Evolutionary conservation across 108 stramenopile genomes (phyloP), one percentile per base, ranked within the genome.

Genomic region (Skeletonema menzelii): DNA sequence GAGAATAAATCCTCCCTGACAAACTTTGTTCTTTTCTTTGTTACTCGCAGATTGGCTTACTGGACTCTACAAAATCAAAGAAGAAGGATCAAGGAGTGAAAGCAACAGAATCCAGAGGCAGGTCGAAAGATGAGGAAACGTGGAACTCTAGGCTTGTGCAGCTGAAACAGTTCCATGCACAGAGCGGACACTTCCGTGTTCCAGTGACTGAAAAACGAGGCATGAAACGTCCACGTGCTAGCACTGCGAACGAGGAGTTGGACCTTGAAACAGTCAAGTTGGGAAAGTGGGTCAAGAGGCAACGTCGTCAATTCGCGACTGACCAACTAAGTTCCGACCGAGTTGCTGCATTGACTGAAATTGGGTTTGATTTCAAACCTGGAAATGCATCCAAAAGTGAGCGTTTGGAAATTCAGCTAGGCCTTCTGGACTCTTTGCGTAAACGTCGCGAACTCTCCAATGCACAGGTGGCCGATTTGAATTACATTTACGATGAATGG

Each of bases 401-500:
- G 8, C 58, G 59, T 0, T 26, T 44, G 8, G 47, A 63, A 24
- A 53, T 63, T 19, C 70, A 72, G 37, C 35, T 72, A 31, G 62
- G 62, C 5, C 34, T 72, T 6, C 55, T 72, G 22, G 62, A 72
- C 49, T 28, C 70, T 15, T 63, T 72, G 47, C 22, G 70, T 5
- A 72, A 72, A 24, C 46, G 70, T 26, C n/a, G 62, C 22, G 70
- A 72, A 38, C 60, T 72, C 20, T 55, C 32, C 53, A 59, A 42
- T 46, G 46, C 70, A 13, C 70, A 72, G 28, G 53, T 72, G 6
- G 47, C 61, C 5, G 70, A 72, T 27, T 35, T 72, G 35, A 63
- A 72, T 31, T 63, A 44, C 20, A 28, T 72, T 3, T 72, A 72
- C 35, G 70, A 72, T 37, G 70, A 62, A 30, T 72, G 70, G 70